phyloP scores from a whole-genome alignment of 139 green algal genomes.

The Chlamydomonas sp. region DNA sequence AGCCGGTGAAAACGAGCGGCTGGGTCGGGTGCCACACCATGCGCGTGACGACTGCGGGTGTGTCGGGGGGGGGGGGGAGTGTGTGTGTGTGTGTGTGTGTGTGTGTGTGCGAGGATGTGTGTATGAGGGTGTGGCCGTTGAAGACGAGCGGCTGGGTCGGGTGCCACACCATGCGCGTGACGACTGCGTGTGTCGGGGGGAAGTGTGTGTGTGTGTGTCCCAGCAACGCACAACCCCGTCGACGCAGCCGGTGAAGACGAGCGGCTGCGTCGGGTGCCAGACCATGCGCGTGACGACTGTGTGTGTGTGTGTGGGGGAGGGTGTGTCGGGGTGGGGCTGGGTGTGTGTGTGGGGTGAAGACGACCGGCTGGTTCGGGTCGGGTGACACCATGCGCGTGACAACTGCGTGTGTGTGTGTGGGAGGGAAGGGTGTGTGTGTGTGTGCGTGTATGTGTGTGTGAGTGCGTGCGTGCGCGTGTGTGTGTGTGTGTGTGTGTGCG shows the following conservation, averaged over 20 bases:
- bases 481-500: neutral
- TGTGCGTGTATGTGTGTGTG: neutral
- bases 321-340: neutral
- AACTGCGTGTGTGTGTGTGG: too few relatives aligned
- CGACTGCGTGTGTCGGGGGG: too few relatives aligned
- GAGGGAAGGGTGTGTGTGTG: neutral
- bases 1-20: conserved; percentile 66
- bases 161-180: conserved; percentile 56
- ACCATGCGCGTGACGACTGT: conserved; percentile 52
- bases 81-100: neutral
- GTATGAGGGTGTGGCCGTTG: too few relatives aligned
- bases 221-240: conserved; percentile 70
- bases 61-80: neutral
- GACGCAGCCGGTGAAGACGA: conserved; percentile 67
- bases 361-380: neutral
- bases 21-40: conserved; percentile 51
- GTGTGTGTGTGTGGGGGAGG: too few relatives aligned
- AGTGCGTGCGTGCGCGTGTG: neutral
- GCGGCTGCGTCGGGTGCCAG: conserved; percentile 48
- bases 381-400: neutral
- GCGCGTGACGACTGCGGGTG: conserved; percentile 38
- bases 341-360: neutral
- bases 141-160: conserved; percentile 56
- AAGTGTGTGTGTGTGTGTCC: conserved; percentile 38
- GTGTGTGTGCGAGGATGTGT: too few relatives aligned